Percentiles rank a stretch among this genome's conserved stretches.
These are phyloP conservation scores for Cladophialophora exuberans DNA, from an alignment of 2,329 filamentous ascomycete species.

Conservation along the genomic window DNA sequence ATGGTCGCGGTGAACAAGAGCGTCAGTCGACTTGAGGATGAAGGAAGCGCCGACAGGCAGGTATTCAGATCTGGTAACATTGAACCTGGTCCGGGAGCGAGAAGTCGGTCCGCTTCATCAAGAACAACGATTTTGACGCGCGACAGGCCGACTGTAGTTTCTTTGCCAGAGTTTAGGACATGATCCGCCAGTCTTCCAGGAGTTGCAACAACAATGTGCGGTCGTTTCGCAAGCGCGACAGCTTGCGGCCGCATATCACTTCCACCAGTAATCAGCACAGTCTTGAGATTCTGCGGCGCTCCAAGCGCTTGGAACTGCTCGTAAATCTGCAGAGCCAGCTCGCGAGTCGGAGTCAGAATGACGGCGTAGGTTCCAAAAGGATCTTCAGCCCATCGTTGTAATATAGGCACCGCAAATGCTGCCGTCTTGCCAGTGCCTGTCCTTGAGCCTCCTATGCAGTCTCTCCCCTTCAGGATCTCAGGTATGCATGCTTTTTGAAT, in stretches of 20 bases:
- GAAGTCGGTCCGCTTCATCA: constrained; percentile 90
- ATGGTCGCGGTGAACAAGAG: constrained; percentile 95
- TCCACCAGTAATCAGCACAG: constrained; percentile 86
- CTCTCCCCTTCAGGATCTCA: constrained; percentile 84
- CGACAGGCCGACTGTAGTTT: constrained; percentile 80
- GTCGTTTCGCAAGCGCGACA: constrained; percentile 76
- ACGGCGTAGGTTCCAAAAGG: constrained; percentile 89
- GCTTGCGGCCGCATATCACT: constrained; percentile 92
- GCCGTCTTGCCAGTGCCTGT: constrained; percentile 98
- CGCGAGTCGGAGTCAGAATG: constrained; percentile 85
- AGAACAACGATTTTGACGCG: constrained; percentile 85
- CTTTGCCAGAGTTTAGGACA: constrained; percentile 85
- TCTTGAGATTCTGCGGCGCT: constrained; percentile 82
- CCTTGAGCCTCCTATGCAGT: constrained; percentile 92
- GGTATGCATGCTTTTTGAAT: constrained; percentile 95
- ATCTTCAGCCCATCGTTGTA: constrained; percentile 92
- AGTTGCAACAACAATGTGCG: constrained; percentile 92
- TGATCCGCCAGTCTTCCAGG: constrained; percentile 93
- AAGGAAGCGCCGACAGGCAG: constrained; percentile 79
- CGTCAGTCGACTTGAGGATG: constrained; percentile 80
- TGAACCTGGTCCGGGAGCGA: constrained; percentile 73
- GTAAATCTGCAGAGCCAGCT: constrained; percentile 92
- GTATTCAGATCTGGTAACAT: constrained; percentile 96
- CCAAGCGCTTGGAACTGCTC: constrained; percentile 96
- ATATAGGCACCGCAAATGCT: constrained; percentile 89